phyloP scores from a whole-genome alignment of 2,329 filamentous ascomycete species.

The Xylariaceae sp. region DNA sequence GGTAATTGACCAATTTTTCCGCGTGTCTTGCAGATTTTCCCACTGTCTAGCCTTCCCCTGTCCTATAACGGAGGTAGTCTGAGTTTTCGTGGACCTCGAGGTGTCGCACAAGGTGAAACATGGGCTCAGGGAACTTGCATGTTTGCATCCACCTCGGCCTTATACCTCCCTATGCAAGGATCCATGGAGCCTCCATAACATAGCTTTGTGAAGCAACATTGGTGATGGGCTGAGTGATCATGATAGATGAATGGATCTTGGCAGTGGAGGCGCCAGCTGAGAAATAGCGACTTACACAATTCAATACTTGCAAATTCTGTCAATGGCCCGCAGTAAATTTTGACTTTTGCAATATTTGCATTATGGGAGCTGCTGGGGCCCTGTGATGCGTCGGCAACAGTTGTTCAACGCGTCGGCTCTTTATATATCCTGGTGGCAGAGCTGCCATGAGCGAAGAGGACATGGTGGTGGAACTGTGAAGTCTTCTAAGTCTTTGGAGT shows the following conservation, averaged over 20 bases:
- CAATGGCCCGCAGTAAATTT: slow-evolving; percentile 1
- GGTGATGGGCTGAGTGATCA: neutral
- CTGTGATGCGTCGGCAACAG: too few species aligned
- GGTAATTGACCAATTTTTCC: slow-evolving; percentile 31
- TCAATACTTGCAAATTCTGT: neutral
- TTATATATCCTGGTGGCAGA: neutral
- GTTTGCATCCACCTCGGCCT: slow-evolving; percentile 19
- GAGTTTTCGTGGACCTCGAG: slow-evolving; percentile 15
- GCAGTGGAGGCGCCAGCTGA: slow-evolving; percentile 1
- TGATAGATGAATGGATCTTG: slow-evolving; percentile 2
- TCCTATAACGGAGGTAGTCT: slow-evolving; percentile 13
- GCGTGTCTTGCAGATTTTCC: slow-evolving; percentile 28
- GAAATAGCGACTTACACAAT: neutral
- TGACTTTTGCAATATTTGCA: too few species aligned
- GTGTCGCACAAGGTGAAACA: slow-evolving; percentile 20
- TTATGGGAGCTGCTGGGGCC: too few species aligned
- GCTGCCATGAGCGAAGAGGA: neutral
- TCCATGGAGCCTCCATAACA: slow-evolving; percentile 1
- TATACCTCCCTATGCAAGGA: slow-evolving; percentile 11
- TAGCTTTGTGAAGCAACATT: neutral
- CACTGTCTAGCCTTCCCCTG: slow-evolving; percentile 18
- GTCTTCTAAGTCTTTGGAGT: neutral
- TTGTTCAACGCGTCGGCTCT: too few species aligned
- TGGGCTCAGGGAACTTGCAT: slow-evolving; percentile 19
- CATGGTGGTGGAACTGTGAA: neutral